Conservation (phyloP, 257 asterid genomes). For the Plantago elongata region DNA sequence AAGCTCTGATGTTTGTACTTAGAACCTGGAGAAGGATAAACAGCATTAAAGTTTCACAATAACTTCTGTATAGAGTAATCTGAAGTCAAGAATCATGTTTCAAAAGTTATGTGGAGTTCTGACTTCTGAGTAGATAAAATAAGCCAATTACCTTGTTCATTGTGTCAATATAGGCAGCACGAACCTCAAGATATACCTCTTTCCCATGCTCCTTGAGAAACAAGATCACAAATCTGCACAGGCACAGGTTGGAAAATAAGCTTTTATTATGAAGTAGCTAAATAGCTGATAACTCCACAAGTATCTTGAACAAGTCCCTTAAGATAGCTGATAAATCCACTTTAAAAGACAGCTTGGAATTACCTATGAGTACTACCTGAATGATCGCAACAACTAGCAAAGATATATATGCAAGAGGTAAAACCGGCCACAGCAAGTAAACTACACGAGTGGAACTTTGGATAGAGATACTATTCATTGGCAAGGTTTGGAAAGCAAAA, state of each 20-base stretch:
- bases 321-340: too few relatives aligned
- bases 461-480: too few relatives aligned
- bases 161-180: constrained; percentile 94
- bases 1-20: constrained; percentile 90
- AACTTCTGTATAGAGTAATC: constrained; percentile 11
- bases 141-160: constrained; percentile 77
- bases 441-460: too few relatives aligned
- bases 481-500: too few relatives aligned
- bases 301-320: too few relatives aligned
- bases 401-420: too few relatives aligned
- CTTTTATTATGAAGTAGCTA: constrained; percentile 4
- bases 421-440: too few relatives aligned
- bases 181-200: constrained; percentile 84
- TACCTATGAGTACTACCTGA: too few relatives aligned
- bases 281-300: constrained; percentile 16
- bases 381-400: too few relatives aligned
- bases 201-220: constrained; percentile 95
- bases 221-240: constrained; percentile 64
- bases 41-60: neutral
- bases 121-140: constrained; percentile 12
- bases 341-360: too few relatives aligned
- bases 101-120: constrained; percentile 13
- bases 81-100: constrained; percentile 21
- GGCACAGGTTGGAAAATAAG: constrained; percentile 10
- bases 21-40: constrained; percentile 50